Evolutionary conservation across 306 rosid species (phyloP).

Genomic region (Fragaria ananassa): DNA sequence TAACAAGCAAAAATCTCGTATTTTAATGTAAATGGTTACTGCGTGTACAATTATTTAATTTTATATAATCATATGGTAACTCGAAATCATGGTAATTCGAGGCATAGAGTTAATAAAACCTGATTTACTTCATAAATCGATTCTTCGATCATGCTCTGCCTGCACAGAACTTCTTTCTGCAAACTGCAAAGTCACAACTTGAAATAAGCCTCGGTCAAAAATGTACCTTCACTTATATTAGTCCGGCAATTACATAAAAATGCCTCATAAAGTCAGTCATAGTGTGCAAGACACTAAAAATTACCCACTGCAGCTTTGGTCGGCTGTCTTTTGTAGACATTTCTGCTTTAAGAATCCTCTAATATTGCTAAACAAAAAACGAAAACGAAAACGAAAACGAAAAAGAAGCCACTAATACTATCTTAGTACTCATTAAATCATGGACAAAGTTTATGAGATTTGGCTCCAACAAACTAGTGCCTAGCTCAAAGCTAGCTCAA

Average conservation of each 20-base stretch:
- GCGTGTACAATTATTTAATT: no score
- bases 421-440: neutral
- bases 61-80: no score
- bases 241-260: neutral
- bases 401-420: neutral
- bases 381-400: conserved; percentile 5
- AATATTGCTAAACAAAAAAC: neutral
- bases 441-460: neutral
- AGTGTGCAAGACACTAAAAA: neutral
- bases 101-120: neutral
- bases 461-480: conserved; percentile 8
- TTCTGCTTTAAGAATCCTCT: neutral
- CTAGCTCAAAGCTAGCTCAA: conserved; percentile 4
- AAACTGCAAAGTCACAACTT: neutral
- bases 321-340: conserved; percentile 7
- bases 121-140: neutral
- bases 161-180: neutral
- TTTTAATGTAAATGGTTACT: no score
- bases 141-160: neutral
- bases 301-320: conserved; percentile 14
- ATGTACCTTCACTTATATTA: neutral
- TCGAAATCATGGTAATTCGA: no score
- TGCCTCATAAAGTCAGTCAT: neutral
- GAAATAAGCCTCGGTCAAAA: neutral
- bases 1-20: neutral